A percentile compares a stretch with the other conserved stretches of the same genome.
These are phyloP conservation scores for Arthrocladium fulminans DNA, from an alignment of 2,329 filamentous ascomycete species.

Conservation along the genomic window DNA sequence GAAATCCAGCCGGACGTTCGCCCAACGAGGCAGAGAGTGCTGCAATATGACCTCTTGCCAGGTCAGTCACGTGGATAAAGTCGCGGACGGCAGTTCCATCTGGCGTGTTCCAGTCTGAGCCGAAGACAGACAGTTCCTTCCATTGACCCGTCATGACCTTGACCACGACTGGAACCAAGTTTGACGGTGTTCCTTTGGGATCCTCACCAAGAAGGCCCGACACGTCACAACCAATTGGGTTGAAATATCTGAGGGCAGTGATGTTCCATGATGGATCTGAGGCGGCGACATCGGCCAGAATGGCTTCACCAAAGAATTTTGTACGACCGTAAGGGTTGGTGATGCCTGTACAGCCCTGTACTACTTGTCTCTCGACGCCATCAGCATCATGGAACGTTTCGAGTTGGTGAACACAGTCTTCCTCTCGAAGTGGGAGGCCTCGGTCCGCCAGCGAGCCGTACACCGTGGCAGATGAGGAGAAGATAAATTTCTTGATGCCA, in stretches of 20 bases:
- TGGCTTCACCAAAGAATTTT: conserved; percentile 61
- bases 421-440: conserved; percentile 47
- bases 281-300: conserved; percentile 52
- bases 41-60: conserved; percentile 55
- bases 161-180: conserved; percentile 56
- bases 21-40: conserved; percentile 28
- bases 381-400: conserved; percentile 38
- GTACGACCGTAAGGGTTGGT: conserved; percentile 59
- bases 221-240: conserved; percentile 57
- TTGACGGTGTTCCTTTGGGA: conserved; percentile 52
- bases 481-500: conserved; percentile 57
- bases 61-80: conserved; percentile 59
- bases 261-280: conserved; percentile 56
- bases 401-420: conserved; percentile 46
- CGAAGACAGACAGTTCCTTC: conserved; percentile 51
- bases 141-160: conserved; percentile 51
- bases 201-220: conserved; percentile 57
- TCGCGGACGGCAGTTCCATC: conserved; percentile 60
- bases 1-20: conserved; percentile 22
- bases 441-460: conserved; percentile 50
- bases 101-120: conserved; percentile 55
- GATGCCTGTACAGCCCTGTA: conserved; percentile 47
- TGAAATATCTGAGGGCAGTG: conserved; percentile 58
- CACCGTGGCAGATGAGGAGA: conserved; percentile 59
- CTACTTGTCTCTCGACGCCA: conserved; percentile 34